Evolutionary conservation across 805 yeast species (phyloP).

Genomic region (Ogataea ramenticola): DNA sequence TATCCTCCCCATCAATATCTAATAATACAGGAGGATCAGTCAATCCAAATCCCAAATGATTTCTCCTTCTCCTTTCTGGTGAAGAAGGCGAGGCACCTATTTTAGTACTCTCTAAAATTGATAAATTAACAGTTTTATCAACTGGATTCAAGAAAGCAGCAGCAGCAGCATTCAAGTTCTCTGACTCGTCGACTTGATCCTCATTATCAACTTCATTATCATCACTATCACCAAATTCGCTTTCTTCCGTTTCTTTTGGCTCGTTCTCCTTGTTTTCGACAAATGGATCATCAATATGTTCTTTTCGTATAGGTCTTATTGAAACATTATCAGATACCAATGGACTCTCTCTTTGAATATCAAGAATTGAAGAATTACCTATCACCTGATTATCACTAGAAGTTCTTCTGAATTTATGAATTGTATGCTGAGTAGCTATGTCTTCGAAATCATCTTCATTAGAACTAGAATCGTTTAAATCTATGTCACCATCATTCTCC

Average conservation of each 20-base stretch:
- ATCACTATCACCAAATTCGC: background rate
- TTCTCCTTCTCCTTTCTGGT: background rate
- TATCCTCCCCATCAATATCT: background rate
- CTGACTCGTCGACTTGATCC: background rate
- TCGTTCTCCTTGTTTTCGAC: background rate
- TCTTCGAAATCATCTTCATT: background rate
- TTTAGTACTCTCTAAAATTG: background rate
- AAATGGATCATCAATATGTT: background rate
- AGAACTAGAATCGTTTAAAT: background rate
- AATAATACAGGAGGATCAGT: background rate
- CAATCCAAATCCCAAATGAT: background rate
- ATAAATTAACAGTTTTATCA: background rate
- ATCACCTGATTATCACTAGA: background rate
- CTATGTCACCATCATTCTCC: background rate
- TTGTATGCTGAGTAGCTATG: background rate
- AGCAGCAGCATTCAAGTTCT: background rate
- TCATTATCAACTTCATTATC: too few relatives aligned
- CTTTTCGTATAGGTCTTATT: too few relatives aligned
- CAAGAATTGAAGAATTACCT: too few relatives aligned
- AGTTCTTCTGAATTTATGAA: too few relatives aligned
- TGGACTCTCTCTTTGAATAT: too few relatives aligned
- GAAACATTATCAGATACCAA: too few relatives aligned
- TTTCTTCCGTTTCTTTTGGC: background rate
- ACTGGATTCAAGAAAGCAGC: background rate
- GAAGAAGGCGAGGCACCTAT: background rate